phyloP scores from a whole-genome alignment of 116 monocot genomes.

The Papilionanthe hybrid region DNA sequence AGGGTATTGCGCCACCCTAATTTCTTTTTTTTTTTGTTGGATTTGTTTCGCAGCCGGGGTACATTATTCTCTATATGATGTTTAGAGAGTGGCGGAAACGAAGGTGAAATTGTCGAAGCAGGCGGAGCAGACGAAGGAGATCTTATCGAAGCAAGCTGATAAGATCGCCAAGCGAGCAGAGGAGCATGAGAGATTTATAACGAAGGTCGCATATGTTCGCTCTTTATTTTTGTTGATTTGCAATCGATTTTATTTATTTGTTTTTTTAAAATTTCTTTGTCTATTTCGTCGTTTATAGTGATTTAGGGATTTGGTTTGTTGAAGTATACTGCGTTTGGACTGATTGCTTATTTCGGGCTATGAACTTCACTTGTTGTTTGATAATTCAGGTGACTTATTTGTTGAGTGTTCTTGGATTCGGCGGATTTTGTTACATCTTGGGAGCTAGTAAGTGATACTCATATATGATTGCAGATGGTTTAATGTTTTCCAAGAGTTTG shows the following conservation, averaged over 20 bases:
- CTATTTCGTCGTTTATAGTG: background rate
- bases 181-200: constrained; percentile 84
- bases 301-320: constrained; percentile 1
- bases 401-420: constrained; percentile 89
- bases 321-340: background rate
- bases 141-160: constrained; percentile 77
- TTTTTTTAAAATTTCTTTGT: background rate
- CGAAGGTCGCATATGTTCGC: constrained; percentile 34
- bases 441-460: constrained; percentile 74
- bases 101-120: constrained; percentile 55
- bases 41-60: background rate
- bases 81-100: constrained; percentile 17
- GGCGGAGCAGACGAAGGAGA: constrained; percentile 60
- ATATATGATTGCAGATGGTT: background rate
- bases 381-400: constrained; percentile 81
- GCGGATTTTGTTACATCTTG: constrained; percentile 90
- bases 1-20: constrained; percentile 17
- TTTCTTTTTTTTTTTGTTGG: background rate
- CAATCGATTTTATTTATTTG: too few species aligned
- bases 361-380: background rate
- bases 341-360: constrained; percentile 28
- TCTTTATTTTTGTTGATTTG: background rate
- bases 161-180: constrained; percentile 92
- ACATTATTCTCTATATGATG: background rate
- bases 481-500: background rate